These are phyloP conservation scores for Penicillium sp. DNA, from an alignment of 2,329 filamentous ascomycete genomes.

Conservation along the genomic window DNA sequence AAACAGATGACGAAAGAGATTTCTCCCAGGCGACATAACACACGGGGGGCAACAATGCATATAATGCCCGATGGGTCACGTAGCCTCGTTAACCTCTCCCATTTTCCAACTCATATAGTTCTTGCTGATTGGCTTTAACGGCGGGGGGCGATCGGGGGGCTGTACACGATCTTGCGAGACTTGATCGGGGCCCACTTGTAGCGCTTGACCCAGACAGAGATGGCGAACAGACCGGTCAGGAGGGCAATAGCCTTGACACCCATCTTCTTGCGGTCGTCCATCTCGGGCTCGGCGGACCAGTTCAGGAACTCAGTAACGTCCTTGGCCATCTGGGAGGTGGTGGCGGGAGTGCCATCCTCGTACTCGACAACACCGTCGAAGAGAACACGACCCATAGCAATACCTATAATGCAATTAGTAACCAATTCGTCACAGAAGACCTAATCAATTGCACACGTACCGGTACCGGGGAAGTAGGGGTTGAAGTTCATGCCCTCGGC, in stretches of 20 bases:
- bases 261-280: constrained; percentile 99
- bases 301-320: constrained; percentile 98
- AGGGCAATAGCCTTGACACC: constrained; percentile 92
- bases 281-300: constrained; percentile 98
- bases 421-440: neutral
- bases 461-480: constrained; percentile 98
- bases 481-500: constrained; percentile 97
- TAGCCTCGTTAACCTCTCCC: constrained; percentile 27
- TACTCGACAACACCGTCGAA: constrained; percentile 98
- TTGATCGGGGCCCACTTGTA: constrained; percentile 99
- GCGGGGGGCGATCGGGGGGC: constrained; percentile 59
- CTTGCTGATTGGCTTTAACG: constrained; percentile 31
- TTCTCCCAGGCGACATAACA: constrained; percentile 21
- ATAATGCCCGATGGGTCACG: constrained; percentile 27
- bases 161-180: constrained; percentile 90
- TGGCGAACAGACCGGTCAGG: constrained; percentile 72
- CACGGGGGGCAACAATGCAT: constrained; percentile 23
- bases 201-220: constrained; percentile 97
- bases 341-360: constrained; percentile 91
- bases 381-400: constrained; percentile 97
- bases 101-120: constrained; percentile 33
- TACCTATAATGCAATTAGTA: constrained; percentile 47
- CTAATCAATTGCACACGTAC: constrained; percentile 41
- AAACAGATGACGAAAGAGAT: constrained; percentile 27
- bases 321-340: constrained; percentile 99